Conservation (phyloP, 805 yeast genomes). For the Candida orba region DNA sequence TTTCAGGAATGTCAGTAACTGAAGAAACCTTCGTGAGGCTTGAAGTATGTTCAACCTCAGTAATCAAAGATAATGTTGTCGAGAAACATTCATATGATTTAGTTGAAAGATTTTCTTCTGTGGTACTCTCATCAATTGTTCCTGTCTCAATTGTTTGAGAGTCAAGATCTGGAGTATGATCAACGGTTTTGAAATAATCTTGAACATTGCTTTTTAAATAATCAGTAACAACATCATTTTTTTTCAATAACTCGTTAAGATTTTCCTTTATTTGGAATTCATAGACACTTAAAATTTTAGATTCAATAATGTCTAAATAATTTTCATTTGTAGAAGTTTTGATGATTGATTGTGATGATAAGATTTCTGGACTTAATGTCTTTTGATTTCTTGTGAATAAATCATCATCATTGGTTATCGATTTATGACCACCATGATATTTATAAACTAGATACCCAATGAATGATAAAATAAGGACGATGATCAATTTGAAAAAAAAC, state of each 20-base stretch:
- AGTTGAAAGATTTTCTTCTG: not conserved
- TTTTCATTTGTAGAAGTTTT: not conserved
- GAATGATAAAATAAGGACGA: constrained; percentile 6
- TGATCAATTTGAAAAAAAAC: constrained; percentile 13
- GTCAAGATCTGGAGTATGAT: not conserved
- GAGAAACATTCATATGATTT: not conserved
- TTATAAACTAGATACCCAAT: constrained; percentile 13
- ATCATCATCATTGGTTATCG: constrained; percentile 14
- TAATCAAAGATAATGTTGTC: not conserved
- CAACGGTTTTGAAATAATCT: not conserved
- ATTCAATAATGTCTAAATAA: constrained; percentile 1
- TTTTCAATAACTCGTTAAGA: not conserved
- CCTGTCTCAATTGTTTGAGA: not conserved
- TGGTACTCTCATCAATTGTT: not conserved
- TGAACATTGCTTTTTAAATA: constrained; percentile 1
- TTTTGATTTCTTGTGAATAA: constrained; percentile 19
- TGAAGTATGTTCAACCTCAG: not conserved
- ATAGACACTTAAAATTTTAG: constrained; percentile 4
- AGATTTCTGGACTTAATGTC: constrained; percentile 7
- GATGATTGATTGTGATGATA: not conserved
- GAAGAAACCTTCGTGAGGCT: no score
- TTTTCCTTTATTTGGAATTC: constrained; percentile 3
- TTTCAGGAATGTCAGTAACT: no score
- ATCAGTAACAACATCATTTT: constrained; percentile 1
- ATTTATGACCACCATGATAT: constrained; percentile 3